Conservation (phyloP, 768 basidiomycete genomes). For the Myochromella boudieri region DNA sequence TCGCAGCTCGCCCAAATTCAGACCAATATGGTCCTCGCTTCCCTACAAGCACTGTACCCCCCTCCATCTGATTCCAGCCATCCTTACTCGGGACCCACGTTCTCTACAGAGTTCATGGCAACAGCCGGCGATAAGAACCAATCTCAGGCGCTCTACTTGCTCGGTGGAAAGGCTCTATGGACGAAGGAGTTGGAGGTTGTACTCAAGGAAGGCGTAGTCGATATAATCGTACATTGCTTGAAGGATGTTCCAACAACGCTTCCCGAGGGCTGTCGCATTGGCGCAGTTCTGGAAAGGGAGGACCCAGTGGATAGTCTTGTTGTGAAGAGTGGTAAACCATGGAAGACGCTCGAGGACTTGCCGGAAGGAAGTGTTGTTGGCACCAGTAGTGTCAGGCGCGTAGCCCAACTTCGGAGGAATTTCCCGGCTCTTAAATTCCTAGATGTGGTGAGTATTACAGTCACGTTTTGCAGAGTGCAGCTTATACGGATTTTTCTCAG, state of each 20-base stretch:
- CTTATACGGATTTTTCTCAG: slow-evolving; percentile 31
- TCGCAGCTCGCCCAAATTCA: slow-evolving; percentile 91
- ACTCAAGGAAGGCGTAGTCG: slow-evolving; percentile 68
- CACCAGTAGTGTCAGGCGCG: slow-evolving; percentile 89
- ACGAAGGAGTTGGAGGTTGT: slow-evolving; percentile 94
- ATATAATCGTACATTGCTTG: slow-evolving; percentile 89
- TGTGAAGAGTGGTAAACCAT: slow-evolving; percentile 68
- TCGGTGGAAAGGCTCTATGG: slow-evolving; percentile 94
- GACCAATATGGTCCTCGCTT: slow-evolving; percentile 74
- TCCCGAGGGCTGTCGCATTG: slow-evolving; percentile 82
- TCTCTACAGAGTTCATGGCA: slow-evolving; percentile 47
- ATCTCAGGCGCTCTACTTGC: slow-evolving; percentile 77
- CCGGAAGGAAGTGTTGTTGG: slow-evolving; percentile 92
- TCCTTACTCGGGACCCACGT: slow-evolving; percentile 29
- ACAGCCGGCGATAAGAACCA: slow-evolving; percentile 92
- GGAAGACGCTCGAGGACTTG: slow-evolving; percentile 76
- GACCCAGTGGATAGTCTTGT: slow-evolving; percentile 89
- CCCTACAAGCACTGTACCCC: slow-evolving; percentile 60
- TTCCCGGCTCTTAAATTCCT: slow-evolving; percentile 78
- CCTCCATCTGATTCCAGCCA: slow-evolving; percentile 31
- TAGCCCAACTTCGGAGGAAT: slow-evolving; percentile 82
- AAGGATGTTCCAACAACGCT: slow-evolving; percentile 94
- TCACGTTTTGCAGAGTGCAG: not conserved
- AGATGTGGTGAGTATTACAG: slow-evolving; percentile 72
- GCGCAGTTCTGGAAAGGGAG: slow-evolving; percentile 82